Percentiles rank a stretch among this genome's conserved stretches.
Evolutionary conservation across 495 filamentous ascomycete genomes (phyloP).

Genomic region (Hypoxylon fragiforme): DNA sequence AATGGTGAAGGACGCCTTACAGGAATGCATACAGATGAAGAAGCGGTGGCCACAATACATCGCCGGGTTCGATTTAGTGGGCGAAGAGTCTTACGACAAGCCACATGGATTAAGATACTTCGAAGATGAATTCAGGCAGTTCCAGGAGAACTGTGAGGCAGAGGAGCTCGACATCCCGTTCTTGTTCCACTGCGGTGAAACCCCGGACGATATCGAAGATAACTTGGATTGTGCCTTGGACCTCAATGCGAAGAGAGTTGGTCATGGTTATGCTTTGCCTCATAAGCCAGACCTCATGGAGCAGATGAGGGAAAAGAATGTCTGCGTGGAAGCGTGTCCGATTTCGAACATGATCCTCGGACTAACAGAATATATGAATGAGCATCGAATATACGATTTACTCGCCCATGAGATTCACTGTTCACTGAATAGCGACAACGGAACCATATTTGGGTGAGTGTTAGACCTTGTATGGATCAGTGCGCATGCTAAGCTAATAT

Average conservation of each 20-base stretch:
- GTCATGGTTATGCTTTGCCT: constrained; percentile 87
- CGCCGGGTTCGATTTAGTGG: constrained; percentile 83
- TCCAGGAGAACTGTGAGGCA: constrained; percentile 69
- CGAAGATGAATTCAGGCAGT: constrained; percentile 77
- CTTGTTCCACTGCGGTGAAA: constrained; percentile 93
- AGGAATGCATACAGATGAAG: constrained; percentile 79
- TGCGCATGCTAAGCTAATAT: not conserved
- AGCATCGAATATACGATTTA: constrained; percentile 54
- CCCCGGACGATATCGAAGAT: constrained; percentile 75
- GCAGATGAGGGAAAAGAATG: constrained; percentile 77
- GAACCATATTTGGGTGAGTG: constrained; percentile 55
- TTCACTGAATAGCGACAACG: constrained; percentile 58
- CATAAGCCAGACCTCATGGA: constrained; percentile 83
- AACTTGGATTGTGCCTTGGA: constrained; percentile 89
- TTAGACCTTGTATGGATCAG: not conserved
- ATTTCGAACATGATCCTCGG: constrained; percentile 82
- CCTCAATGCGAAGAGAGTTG: constrained; percentile 81
- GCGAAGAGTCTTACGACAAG: constrained; percentile 68
- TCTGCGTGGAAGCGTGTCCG: constrained; percentile 87
- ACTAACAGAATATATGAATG: constrained; percentile 49
- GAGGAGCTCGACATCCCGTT: constrained; percentile 84
- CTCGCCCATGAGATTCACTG: constrained; percentile 57
- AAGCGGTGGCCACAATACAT: constrained; percentile 69
- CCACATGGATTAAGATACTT: constrained; percentile 72
- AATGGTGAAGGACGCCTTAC: constrained; percentile 65